Percentiles rank a stretch among this genome's conserved stretches.
Conservation (phyloP, 495 filamentous ascomycete genomes). For the Aspergillus affinis region DNA sequence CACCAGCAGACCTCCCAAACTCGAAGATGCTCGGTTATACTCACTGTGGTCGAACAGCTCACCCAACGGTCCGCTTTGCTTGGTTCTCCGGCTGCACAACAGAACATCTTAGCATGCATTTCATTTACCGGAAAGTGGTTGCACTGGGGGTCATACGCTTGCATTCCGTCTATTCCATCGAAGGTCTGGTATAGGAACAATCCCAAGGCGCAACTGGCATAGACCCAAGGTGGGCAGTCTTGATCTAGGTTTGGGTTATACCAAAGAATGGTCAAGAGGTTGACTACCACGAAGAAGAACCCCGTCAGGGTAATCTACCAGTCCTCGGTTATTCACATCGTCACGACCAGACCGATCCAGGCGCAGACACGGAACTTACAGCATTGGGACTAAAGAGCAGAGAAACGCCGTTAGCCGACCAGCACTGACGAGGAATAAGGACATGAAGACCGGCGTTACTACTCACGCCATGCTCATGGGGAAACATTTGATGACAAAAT, state of each 20-base stretch:
- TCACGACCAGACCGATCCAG: neutral
- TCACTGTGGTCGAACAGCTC: conserved; percentile 95
- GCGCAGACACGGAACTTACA: conserved; percentile 41
- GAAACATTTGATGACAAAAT: conserved; percentile 89
- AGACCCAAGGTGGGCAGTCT: conserved; percentile 93
- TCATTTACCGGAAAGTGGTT: conserved; percentile 1
- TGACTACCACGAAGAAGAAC: conserved; percentile 87
- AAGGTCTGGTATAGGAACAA: conserved; percentile 98
- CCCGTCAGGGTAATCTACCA: conserved; percentile 81
- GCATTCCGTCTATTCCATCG: conserved; percentile 92
- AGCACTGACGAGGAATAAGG: conserved; percentile 7
- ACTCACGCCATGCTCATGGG: conserved; percentile 92
- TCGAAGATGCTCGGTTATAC: conserved; percentile 17
- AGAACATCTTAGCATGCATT: conserved; percentile 24
- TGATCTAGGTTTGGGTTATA: conserved; percentile 93
- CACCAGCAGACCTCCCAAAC: neutral
- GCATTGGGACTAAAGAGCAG: conserved; percentile 53
- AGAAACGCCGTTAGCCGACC: conserved; percentile 24
- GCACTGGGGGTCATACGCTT: conserved; percentile 63
- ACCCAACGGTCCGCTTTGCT: conserved; percentile 88
- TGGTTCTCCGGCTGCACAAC: conserved; percentile 69
- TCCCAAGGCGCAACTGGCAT: conserved; percentile 84
- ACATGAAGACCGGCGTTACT: conserved; percentile 18
- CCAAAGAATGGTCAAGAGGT: conserved; percentile 91
- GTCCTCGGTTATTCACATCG: conserved; percentile 14